These are phyloP conservation scores for Phlebopus sp. DNA, from an alignment of 1,284 basidiomycete genomes.

Conservation along the genomic window DNA sequence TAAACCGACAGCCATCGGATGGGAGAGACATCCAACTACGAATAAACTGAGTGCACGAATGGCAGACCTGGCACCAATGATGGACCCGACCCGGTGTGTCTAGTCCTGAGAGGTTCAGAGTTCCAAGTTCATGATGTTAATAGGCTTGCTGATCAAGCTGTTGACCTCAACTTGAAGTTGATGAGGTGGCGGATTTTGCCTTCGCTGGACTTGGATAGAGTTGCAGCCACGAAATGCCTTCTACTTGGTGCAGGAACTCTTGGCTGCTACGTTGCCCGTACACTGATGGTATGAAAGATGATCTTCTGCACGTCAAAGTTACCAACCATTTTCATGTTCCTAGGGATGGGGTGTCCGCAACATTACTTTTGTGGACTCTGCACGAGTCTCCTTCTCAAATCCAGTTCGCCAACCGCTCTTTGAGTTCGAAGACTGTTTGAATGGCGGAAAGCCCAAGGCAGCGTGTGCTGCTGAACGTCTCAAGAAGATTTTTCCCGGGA, in stretches of 20 bases:
- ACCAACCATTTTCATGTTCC: background rate
- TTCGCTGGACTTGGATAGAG: slow-evolving; percentile 82
- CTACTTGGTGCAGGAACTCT: slow-evolving; percentile 94
- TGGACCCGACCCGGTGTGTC: slow-evolving; percentile 80
- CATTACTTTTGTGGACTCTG: slow-evolving; percentile 91
- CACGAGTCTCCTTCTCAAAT: slow-evolving; percentile 92
- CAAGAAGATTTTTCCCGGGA: slow-evolving; percentile 88
- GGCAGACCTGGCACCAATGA: slow-evolving; percentile 91
- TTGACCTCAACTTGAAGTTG: slow-evolving; percentile 94
- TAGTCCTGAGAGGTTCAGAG: background rate
- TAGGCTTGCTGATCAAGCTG: slow-evolving; percentile 91
- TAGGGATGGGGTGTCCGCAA: slow-evolving; percentile 94
- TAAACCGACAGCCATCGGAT: slow-evolving; percentile 77
- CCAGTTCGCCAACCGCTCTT: slow-evolving; percentile 96
- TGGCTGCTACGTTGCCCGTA: slow-evolving; percentile 92
- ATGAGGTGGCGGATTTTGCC: slow-evolving; percentile 99
- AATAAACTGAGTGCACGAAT: slow-evolving; percentile 86
- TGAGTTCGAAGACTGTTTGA: slow-evolving; percentile 91
- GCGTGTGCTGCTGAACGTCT: slow-evolving; percentile 86
- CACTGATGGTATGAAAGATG: slow-evolving; percentile 68
- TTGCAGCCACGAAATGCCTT: slow-evolving; percentile 78
- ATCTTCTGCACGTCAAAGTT: background rate
- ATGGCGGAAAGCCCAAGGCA: slow-evolving; percentile 93
- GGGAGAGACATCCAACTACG: slow-evolving; percentile 85
- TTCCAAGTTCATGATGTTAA: background rate